Base-by-base conservation (phyloP, 768 basidiomycete species). In the Naganishia vaughanmartiniae region DNA sequence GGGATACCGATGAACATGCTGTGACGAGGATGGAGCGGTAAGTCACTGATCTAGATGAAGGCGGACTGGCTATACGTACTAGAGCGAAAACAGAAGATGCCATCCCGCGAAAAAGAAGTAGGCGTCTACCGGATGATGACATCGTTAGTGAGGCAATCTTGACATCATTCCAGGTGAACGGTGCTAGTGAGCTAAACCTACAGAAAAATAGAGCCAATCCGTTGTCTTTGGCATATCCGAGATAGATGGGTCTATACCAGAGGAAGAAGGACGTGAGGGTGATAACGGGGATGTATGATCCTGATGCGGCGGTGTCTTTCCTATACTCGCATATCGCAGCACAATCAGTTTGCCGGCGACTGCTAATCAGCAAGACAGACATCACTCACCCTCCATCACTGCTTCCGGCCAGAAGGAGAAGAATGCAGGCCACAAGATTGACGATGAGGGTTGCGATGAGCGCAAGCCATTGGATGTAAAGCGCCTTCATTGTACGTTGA, bases 221-320 rank as follows among this genome's bases (percentile, higher is more conserved):
- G 42, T 78, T 76, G 76, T 89, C 94, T 87, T 96, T 95, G 89
- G 93, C 92, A 84, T 92, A 95, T 66, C 91, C 94, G 76, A 96
- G 94, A 84, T 98, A 98, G 78, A 94, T 91, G 19, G 95, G 94
- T 77, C 93, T 87, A 81, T 95, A 99, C 95, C 95, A 97, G 72
- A 93, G 85, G 72, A 97, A 84, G 84, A 99, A 98, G 17, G 91
- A 93, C 42, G 88, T 80, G 45, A 86, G 81, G 14, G 88, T 82
- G 76, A 97, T 96, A 63, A 94, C 83, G 66, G 91, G 84, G 48
- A 93, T 66, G 78, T 94, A 93, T 67, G 75, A 74, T 11, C 74
- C 76, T 12, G 76, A 70, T 19, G 77, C 76, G 6, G 74, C 78
- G n/a, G 74, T 74, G 67, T 81, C 80, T 34, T 79, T 77, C 0